Evolutionary conservation across 2,329 filamentous ascomycete species (phyloP).

Genomic region (Scedosporium minutisporum): DNA sequence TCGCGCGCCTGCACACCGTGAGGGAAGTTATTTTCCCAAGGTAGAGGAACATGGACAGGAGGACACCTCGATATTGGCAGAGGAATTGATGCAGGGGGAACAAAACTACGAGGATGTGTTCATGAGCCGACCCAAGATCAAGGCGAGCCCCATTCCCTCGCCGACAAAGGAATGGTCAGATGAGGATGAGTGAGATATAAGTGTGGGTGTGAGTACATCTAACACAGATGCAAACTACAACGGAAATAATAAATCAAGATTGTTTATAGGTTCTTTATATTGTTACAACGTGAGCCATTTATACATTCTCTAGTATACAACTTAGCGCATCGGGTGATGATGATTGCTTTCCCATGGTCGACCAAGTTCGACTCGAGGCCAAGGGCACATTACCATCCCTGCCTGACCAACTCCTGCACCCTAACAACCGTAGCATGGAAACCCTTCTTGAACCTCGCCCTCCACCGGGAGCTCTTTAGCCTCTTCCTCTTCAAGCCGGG

Average conservation of each 20-base stretch:
- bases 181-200: slow-evolving; percentile 8
- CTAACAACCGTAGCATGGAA: slow-evolving; percentile 56
- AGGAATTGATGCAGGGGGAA: slow-evolving; percentile 56
- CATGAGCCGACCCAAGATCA: slow-evolving; percentile 71
- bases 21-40: slow-evolving; percentile 8
- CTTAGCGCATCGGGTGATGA: neutral
- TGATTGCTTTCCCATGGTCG: neutral
- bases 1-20: neutral
- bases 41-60: slow-evolving; percentile 33
- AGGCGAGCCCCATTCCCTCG: slow-evolving; percentile 57
- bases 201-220: neutral
- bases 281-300: slow-evolving; percentile 2
- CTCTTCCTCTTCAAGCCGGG: slow-evolving; percentile 70
- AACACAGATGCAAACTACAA: neutral
- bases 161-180: slow-evolving; percentile 29
- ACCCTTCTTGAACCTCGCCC: slow-evolving; percentile 55
- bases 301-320: slow-evolving; percentile 8
- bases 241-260: neutral
- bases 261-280: neutral
- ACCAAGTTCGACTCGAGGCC: neutral
- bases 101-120: slow-evolving; percentile 80
- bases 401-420: slow-evolving; percentile 60
- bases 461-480: slow-evolving; percentile 59
- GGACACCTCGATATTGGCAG: slow-evolving; percentile 42
- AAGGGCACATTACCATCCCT: slow-evolving; percentile 57